phyloP scores from a whole-genome alignment of 2,329 filamentous ascomycete species.

The Fusarium musae region DNA sequence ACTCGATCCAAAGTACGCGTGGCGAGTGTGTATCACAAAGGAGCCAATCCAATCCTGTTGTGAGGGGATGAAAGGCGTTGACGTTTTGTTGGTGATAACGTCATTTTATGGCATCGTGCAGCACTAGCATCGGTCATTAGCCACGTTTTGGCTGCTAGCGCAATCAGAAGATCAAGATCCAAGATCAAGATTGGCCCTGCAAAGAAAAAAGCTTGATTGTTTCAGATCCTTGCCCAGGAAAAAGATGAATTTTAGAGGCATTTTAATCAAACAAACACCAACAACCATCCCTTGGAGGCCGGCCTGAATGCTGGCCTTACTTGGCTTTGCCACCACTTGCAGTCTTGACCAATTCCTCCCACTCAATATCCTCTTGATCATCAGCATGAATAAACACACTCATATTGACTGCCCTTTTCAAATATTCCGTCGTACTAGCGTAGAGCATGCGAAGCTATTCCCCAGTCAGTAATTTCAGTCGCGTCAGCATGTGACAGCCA shows the following conservation, averaged over 20 bases:
- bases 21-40: constrained; percentile 26
- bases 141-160: constrained; percentile 22
- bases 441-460: constrained; percentile 35
- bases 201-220: constrained; percentile 19
- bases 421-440: constrained; percentile 36
- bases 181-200: background rate
- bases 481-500: background rate
- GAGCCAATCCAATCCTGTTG: constrained; percentile 24
- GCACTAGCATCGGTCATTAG: constrained; percentile 25
- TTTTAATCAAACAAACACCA: background rate
- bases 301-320: background rate
- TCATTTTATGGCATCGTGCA: constrained; percentile 30
- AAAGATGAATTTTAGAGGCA: background rate
- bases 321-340: constrained; percentile 24
- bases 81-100: constrained; percentile 24
- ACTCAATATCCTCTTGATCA: constrained; percentile 23
- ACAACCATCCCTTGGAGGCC: background rate
- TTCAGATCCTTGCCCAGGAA: constrained; percentile 6
- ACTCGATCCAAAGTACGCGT: constrained; percentile 21
- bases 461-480: background rate
- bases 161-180: background rate
- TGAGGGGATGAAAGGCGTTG: background rate
- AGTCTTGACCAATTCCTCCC: constrained; percentile 14
- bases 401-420: constrained; percentile 33
- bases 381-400: constrained; percentile 31